phyloP scores from a whole-genome alignment of 768 basidiomycete species.

The Mycena amicta region DNA sequence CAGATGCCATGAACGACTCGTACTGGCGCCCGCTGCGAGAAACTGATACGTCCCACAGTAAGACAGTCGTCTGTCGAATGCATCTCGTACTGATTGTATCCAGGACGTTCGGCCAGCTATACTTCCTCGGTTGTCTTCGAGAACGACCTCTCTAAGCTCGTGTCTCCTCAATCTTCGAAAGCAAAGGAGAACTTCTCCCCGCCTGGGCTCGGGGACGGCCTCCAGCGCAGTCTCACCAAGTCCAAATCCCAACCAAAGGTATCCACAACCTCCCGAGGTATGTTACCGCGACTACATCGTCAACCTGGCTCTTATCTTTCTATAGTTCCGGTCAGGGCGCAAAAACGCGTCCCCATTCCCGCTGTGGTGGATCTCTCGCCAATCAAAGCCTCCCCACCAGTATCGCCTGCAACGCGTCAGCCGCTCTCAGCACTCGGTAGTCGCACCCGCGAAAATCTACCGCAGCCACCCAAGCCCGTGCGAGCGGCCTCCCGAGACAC shows the following conservation, averaged over 20 bases:
- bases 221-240: slow-evolving; percentile 34
- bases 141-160: slow-evolving; percentile 47
- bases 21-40: slow-evolving; percentile 58
- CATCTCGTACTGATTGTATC: slow-evolving; percentile 4
- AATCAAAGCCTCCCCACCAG: slow-evolving; percentile 55
- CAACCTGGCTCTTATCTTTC: not conserved
- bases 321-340: slow-evolving; percentile 32
- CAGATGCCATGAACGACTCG: slow-evolving; percentile 62
- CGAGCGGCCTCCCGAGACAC: slow-evolving; percentile 25
- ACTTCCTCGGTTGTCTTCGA: slow-evolving; percentile 52
- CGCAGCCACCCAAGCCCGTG: slow-evolving; percentile 20
- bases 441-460: slow-evolving; percentile 28
- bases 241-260: slow-evolving; percentile 51
- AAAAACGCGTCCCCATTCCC: slow-evolving; percentile 40
- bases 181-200: slow-evolving; percentile 35
- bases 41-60: slow-evolving; percentile 43
- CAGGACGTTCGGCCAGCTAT: slow-evolving; percentile 53
- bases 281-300: slow-evolving; percentile 13
- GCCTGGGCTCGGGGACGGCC: slow-evolving; percentile 35
- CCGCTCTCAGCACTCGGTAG: slow-evolving; percentile 34
- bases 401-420: slow-evolving; percentile 43
- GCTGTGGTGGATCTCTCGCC: slow-evolving; percentile 47
- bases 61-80: slow-evolving; percentile 13
- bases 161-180: slow-evolving; percentile 36
- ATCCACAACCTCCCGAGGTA: slow-evolving; percentile 37